Base-by-base conservation (phyloP, 1,284 basidiomycete species). In the Leccinum proximum region DNA sequence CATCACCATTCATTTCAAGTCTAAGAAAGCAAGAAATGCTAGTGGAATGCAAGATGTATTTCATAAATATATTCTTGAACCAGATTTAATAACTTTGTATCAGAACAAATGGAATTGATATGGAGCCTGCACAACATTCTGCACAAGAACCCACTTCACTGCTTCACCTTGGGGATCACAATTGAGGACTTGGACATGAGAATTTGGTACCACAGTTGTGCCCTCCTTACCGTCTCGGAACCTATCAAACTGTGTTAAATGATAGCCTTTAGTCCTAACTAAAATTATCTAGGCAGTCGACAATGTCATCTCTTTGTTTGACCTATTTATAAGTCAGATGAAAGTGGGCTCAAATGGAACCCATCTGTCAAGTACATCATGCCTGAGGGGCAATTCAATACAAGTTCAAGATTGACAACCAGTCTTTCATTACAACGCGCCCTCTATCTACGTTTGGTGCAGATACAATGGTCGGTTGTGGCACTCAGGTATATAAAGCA, bases 91-190 rank as follows among this genome's bases (percentile, higher is more conserved):
- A 11, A 57, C 18, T 30, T 26, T 58, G n/a, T 42, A 35, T 59
- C 11, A 69, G 68, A 69, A 70, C 16, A 58, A 66, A 54, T 3
- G 4, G 5, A 70, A 58, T 53, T 69, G 3, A 63, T 69, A 37
- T 70, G 67, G 68, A 54, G 40, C n/a, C 13, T 70, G 3, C 64
- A 70, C 38, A 30, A 61, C 10, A 68, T 68, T 33, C 65, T 69
- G 68, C 53, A 38, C 0, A 62, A 69, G 35, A 67, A 68, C 4
- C 64, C 53, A 0, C 48, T 54, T 56, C 37, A 48, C 5, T 48
- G 50, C 1, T 68, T 70, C 8, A 18, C 42, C 13, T 63, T 69
- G 5, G 65, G 69, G 5, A 67, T 70, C 48, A 70, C 58, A 1
- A 13, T 70, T n/a, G 56, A 70, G 50, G 62, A 64, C 30, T 60